Base-by-base conservation (phyloP, 192 early-diverging fungal genomes). In the Gryganskiella cystojenkinii region DNA sequence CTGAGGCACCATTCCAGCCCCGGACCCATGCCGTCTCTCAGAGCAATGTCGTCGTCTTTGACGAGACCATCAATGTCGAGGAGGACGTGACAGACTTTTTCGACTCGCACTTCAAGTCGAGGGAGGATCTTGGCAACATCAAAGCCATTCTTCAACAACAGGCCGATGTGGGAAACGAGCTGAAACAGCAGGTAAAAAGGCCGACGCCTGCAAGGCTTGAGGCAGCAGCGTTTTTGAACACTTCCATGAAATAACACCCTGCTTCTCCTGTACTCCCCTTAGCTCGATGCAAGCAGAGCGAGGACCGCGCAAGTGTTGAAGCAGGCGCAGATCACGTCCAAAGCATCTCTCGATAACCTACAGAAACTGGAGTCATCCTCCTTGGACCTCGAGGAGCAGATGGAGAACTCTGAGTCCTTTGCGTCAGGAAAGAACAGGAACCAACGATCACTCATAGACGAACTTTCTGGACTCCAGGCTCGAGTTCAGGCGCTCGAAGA, bases 31-130 rank as follows among this genome's bases (percentile, higher is more conserved):
- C 51, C 19, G 7, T 8, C n/a, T 28, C 24, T 24, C 42, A 17
- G 31, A 78, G 74, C 50, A 68, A 78, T 54, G 61, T 78, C 40
- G 67, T 78, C 25, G 74, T 78, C 27, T 78, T 78, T 60, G 74
- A 78, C 35, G 59, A 78, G 56, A 64, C 74, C 66, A 68, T 69
- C 42, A 61, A 68, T 30, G 74, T 78, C 14, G 78, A 76, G 19
- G 70, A 75, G 22, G 56, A 80, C 35, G 72, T 80, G 3, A 56
- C 68, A 25, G 82, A 83, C 62, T 83, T 74, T 61, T 64, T 83
- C 28, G 59, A 80, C 57, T 37, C 68, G 10, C 82, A 51, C 7
- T 83, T 83, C 61, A 31, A 42, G 22, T 64, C 68, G 17, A 43
- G 66, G 10, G 71, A 83, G 50, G 78, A 80, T 58, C 61, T 83